These are phyloP conservation scores for Funneliformis geosporum DNA, from an alignment of 192 early-diverging fungal species.

Conservation along the genomic window DNA sequence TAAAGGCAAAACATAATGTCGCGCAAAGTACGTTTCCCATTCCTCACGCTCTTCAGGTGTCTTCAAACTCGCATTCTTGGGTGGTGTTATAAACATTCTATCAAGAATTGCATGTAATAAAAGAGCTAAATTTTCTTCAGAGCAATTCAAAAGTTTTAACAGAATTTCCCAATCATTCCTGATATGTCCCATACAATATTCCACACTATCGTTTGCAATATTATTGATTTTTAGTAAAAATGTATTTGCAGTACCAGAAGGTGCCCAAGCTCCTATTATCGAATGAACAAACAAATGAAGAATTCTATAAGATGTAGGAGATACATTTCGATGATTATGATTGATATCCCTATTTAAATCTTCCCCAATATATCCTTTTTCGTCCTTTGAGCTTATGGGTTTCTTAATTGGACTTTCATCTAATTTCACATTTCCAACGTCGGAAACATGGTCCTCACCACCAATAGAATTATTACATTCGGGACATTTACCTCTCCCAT, in stretches of 20 bases:
- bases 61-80: not conserved
- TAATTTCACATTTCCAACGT: not conserved
- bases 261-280: conserved; percentile 22
- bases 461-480: conserved; percentile 17
- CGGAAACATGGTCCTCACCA: not conserved
- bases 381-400: not conserved
- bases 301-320: conserved; percentile 32
- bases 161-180: conserved; percentile 34
- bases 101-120: conserved; percentile 26
- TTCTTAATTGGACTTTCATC: not conserved
- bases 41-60: conserved; percentile 17
- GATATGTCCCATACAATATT: conserved; percentile 28
- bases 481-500: not conserved
- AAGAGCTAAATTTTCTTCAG: conserved; percentile 26
- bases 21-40: conserved; percentile 17
- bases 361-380: conserved; percentile 25
- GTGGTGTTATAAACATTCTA: not conserved
- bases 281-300: conserved; percentile 34
- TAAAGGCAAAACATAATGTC: conserved; percentile 17
- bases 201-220: not conserved
- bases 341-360: not conserved
- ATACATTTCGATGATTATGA: conserved; percentile 5
- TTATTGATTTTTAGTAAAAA: conserved; percentile 13
- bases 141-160: conserved; percentile 23
- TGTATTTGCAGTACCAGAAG: not conserved